These are phyloP conservation scores for Nitzschia sp. DNA, from an alignment of 108 stramenopile species.

Conservation along the genomic window DNA sequence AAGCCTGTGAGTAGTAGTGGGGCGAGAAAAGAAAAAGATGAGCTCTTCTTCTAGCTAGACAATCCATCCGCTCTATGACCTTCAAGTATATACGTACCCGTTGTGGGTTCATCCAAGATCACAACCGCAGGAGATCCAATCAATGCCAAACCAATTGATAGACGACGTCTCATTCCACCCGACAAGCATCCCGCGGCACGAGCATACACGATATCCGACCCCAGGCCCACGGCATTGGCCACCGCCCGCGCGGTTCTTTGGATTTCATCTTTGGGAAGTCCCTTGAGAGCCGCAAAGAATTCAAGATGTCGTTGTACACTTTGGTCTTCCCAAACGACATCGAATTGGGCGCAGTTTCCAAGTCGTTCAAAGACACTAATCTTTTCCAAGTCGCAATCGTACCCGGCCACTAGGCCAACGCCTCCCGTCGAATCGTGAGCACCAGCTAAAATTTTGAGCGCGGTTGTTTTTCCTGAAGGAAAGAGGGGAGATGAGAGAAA, in stretches of 20 bases:
- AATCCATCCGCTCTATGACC: no score
- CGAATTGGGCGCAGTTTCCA: conserved; percentile 82
- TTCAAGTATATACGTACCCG: no score
- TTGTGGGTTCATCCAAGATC: conserved; percentile 87
- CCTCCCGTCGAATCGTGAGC: conserved; percentile 55
- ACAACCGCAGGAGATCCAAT: conserved; percentile 77
- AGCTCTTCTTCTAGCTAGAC: no score
- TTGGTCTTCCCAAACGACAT: conserved; percentile 61
- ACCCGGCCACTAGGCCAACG: conserved; percentile 59
- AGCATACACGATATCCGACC: conserved; percentile 44
- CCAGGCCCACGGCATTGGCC: conserved; percentile 57
- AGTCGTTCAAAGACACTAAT: conserved; percentile 51
- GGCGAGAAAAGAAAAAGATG: neutral
- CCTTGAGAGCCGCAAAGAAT: conserved; percentile 70
- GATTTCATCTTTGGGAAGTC: conserved; percentile 43
- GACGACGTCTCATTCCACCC: conserved; percentile 91
- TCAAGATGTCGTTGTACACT: conserved; percentile 71
- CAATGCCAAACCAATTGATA: conserved; percentile 85
- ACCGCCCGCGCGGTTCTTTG: conserved; percentile 40
- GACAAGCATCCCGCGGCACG: conserved; percentile 59
- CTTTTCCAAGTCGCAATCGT: conserved; percentile 48
- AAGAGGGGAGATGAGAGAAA: no score
- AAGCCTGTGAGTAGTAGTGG: conserved; percentile 26
- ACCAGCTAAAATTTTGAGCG: conserved; percentile 64
- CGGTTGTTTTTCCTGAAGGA: conserved; percentile 84